Percentiles rank a stretch among this genome's conserved stretches.
Evolutionary conservation across 192 early-diverging fungal species (phyloP).

Genomic region (Coemansia sp.): DNA sequence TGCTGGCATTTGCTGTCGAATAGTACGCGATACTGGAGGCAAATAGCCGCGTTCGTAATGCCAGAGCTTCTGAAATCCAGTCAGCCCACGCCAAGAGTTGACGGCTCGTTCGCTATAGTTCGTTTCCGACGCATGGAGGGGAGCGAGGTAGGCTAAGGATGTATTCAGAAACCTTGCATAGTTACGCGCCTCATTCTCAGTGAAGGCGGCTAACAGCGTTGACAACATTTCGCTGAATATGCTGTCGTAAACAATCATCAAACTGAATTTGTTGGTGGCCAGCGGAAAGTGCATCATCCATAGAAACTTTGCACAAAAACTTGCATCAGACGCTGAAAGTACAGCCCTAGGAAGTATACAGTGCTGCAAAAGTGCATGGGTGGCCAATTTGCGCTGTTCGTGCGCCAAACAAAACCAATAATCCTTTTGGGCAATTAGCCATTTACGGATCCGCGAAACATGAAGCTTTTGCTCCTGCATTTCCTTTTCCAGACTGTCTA

Average conservation of each 20-base stretch:
- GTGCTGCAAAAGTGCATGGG: conserved; percentile 45
- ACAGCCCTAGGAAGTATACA: conserved; percentile 46
- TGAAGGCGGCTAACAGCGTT: conserved; percentile 37
- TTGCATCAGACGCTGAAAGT: conserved; percentile 47
- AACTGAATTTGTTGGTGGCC: conserved; percentile 54
- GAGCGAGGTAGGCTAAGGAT: conserved; percentile 38
- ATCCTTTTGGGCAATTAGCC: conserved; percentile 54
- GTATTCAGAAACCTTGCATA: conserved; percentile 46
- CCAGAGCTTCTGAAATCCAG: conserved; percentile 39
- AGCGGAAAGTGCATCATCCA: conserved; percentile 54
- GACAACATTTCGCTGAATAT: conserved; percentile 35
- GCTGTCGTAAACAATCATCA: conserved; percentile 50
- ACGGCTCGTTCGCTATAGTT: conserved; percentile 44
- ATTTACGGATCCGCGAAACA: conserved; percentile 43
- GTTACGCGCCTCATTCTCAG: conserved; percentile 48
- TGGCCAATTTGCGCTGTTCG: conserved; percentile 33
- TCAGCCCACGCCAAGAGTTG: conserved; percentile 44
- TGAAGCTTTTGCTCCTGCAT: conserved; percentile 38
- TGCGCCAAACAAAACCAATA: conserved; percentile 54
- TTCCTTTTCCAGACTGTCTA: conserved; percentile 40
- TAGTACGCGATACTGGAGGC: conserved; percentile 48
- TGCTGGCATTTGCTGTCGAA: conserved; percentile 19
- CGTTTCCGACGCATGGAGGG: conserved; percentile 24
- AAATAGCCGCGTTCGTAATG: conserved; percentile 46
- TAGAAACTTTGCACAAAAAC: conserved; percentile 50